These are phyloP conservation scores for Harringtonia aguacate DNA, from an alignment of 2,329 filamentous ascomycete species.

Conservation along the genomic window DNA sequence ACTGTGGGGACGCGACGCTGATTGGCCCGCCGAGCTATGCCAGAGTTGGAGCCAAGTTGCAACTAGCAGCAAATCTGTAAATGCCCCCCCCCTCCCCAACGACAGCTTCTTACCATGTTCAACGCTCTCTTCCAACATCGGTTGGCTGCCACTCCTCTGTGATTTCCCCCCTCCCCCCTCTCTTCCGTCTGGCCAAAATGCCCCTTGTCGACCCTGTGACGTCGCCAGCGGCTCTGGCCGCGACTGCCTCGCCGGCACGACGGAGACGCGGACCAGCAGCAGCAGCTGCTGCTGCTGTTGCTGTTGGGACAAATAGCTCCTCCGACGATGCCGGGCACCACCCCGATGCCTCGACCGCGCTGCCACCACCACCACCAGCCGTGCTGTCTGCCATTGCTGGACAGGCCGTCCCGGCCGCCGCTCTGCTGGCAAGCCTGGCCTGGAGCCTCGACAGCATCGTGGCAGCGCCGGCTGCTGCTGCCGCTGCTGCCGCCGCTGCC, in stretches of 20 bases:
- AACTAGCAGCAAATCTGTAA: no score
- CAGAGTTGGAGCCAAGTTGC: no score
- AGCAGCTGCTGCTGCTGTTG: no score
- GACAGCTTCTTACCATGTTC: neutral
- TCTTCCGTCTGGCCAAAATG: slow-evolving; percentile 10
- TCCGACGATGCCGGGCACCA: no score
- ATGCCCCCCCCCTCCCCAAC: no score
- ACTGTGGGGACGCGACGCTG: neutral
- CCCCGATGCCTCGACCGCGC: no score
- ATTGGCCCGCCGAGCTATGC: neutral
- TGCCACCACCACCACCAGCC: no score
- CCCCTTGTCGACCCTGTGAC: slow-evolving; percentile 21
- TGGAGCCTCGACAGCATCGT: slow-evolving; percentile 20
- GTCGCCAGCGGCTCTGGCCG: slow-evolving; percentile 15
- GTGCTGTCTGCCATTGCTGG: slow-evolving; percentile 18
- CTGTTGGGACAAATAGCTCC: no score
- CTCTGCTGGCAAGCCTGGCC: slow-evolving; percentile 16
- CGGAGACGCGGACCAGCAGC: no score
- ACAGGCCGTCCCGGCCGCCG: slow-evolving; percentile 17
- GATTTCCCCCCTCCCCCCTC: neutral
- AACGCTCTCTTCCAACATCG: neutral
- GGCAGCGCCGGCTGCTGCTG: neutral
- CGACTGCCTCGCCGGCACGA: neutral
- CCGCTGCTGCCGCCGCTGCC: slow-evolving; percentile 12
- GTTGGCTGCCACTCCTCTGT: no score